These are phyloP conservation scores for Leccinum aurantiacum DNA, from an alignment of 768 basidiomycete genomes.

Conservation along the genomic window DNA sequence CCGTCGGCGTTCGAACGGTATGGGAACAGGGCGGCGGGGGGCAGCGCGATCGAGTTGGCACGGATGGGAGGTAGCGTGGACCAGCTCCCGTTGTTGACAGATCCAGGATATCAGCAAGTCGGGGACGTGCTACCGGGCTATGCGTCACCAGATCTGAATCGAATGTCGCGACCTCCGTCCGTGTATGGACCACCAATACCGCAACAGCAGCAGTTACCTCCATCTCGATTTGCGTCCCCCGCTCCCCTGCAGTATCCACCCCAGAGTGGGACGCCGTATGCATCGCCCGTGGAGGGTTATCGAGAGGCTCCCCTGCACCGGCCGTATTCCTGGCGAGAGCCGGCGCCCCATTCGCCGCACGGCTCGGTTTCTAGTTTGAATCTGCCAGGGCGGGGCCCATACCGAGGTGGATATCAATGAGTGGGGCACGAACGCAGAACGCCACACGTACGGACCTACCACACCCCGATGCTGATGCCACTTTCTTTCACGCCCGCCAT, in stretches of 20 bases:
- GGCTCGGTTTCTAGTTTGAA: conserved; percentile 9
- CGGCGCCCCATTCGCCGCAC: not conserved
- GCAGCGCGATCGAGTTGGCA: conserved; percentile 52
- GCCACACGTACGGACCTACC: not conserved
- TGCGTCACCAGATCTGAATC: conserved; percentile 18
- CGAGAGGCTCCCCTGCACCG: conserved; percentile 67
- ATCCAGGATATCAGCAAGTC: conserved; percentile 17
- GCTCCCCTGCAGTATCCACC: conserved; percentile 41
- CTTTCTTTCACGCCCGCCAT: conserved; percentile 3
- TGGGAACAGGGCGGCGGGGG: conserved; percentile 46
- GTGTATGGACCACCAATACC: conserved; percentile 35
- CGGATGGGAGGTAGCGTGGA: conserved; percentile 51
- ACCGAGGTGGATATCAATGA: conserved; percentile 20
- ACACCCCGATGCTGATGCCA: not conserved
- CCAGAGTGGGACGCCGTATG: conserved; percentile 25
- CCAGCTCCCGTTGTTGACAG: conserved; percentile 59
- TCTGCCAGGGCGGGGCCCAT: conserved; percentile 32
- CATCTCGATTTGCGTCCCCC: conserved; percentile 34
- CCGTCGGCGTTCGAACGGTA: conserved; percentile 59
- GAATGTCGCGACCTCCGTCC: conserved; percentile 14
- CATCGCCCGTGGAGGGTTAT: conserved; percentile 35
- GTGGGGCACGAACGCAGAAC: not conserved
- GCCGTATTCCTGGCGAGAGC: conserved; percentile 38
- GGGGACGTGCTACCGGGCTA: conserved; percentile 26
- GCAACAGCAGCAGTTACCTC: conserved; percentile 17